phyloP scores from a whole-genome alignment of 2,329 filamentous ascomycete species.

The Sporothrix globosa region DNA sequence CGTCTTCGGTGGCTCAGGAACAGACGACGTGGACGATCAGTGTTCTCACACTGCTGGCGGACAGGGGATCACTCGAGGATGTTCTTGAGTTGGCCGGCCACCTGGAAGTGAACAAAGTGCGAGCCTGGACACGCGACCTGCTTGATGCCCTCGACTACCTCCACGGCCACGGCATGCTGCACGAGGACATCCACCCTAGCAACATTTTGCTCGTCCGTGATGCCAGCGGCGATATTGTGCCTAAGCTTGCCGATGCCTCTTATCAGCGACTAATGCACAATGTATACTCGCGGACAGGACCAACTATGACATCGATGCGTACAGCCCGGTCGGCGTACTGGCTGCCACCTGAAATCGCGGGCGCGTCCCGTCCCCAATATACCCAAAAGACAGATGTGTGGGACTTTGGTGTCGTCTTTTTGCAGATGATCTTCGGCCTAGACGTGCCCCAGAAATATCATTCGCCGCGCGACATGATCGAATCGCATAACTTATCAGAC shows the following conservation, averaged over 20 bases:
- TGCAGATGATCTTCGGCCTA: constrained; percentile 92
- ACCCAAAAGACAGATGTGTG: constrained; percentile 87
- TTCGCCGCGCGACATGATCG: constrained; percentile 74
- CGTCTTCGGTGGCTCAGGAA: constrained; percentile 41
- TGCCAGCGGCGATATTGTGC: constrained; percentile 67
- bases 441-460: constrained; percentile 75
- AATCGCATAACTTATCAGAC: constrained; percentile 70
- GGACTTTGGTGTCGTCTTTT: constrained; percentile 87
- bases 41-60: constrained; percentile 74
- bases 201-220: constrained; percentile 79
- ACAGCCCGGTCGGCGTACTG: constrained; percentile 78
- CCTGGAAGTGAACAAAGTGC: constrained; percentile 73
- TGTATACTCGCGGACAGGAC: constrained; percentile 56
- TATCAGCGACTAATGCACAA: constrained; percentile 70
- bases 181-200: constrained; percentile 77
- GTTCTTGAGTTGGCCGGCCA: constrained; percentile 77
- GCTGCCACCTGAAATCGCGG: constrained; percentile 76
- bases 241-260: constrained; percentile 74
- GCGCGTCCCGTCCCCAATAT: constrained; percentile 63
- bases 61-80: constrained; percentile 81
- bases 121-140: constrained; percentile 89
- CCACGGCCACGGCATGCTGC: constrained; percentile 80
- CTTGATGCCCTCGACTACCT: constrained; percentile 86
- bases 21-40: constrained; percentile 68
- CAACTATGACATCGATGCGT: constrained; percentile 56